These are phyloP conservation scores for Pseudonectria buxi DNA, from an alignment of 2,329 filamentous ascomycete genomes.

Conservation along the genomic window DNA sequence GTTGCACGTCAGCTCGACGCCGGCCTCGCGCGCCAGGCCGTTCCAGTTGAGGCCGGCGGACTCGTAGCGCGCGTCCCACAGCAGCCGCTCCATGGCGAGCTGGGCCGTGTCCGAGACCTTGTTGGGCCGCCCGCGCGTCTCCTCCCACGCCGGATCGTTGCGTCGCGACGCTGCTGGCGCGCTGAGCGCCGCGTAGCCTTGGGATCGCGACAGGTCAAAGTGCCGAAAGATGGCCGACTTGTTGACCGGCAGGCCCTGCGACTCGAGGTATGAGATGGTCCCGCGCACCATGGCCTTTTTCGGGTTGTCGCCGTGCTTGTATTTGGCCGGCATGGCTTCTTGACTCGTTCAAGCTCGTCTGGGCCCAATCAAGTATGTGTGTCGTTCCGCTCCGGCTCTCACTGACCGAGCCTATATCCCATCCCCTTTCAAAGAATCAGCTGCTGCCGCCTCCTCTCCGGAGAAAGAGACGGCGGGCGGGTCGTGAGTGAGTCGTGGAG, in stretches of 20 bases:
- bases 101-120: conserved; percentile 30
- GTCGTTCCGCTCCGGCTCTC: not conserved
- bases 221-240: conserved; percentile 34
- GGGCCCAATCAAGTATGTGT: too few relatives aligned
- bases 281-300: conserved; percentile 34
- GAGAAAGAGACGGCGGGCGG: not conserved
- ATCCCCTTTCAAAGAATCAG: conserved; percentile 1
- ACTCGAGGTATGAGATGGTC: conserved; percentile 34
- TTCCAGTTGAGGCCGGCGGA: conserved; percentile 27
- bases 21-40: conserved; percentile 27
- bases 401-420: too few relatives aligned
- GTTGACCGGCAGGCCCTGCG: conserved; percentile 31
- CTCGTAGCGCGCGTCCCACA: conserved; percentile 31
- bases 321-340: conserved; percentile 22
- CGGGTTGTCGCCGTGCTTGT: conserved; percentile 31
- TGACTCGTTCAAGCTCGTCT: too few relatives aligned
- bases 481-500: conserved; percentile 10
- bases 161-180: conserved; percentile 25
- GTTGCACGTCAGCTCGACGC: conserved; percentile 26
- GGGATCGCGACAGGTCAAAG: conserved; percentile 32
- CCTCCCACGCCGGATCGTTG: conserved; percentile 33
- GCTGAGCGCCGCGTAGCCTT: conserved; percentile 32
- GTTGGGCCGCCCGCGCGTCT: conserved; percentile 29
- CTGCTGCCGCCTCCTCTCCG: too few relatives aligned
- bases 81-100: conserved; percentile 29